Evolutionary conservation across 495 filamentous ascomycete species (phyloP).

Genomic region (Aspergillus nanangensis): DNA sequence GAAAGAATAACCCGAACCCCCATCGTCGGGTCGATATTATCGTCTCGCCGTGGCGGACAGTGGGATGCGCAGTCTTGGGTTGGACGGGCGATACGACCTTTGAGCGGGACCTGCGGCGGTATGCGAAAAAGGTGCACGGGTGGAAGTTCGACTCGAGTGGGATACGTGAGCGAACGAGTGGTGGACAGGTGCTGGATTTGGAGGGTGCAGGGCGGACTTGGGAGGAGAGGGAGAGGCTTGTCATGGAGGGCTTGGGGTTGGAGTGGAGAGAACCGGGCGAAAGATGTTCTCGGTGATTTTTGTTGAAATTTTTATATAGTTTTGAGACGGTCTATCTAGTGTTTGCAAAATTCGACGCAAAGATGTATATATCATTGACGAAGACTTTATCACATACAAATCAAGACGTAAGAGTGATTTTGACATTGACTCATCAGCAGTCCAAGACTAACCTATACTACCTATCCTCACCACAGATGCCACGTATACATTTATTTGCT

Average conservation of each 20-base stretch:
- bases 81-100: conserved; percentile 92
- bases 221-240: conserved; percentile 70
- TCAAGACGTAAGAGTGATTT: no score
- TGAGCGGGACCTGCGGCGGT: conserved; percentile 77
- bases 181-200: conserved; percentile 61
- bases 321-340: no score
- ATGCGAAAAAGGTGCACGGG: conserved; percentile 64
- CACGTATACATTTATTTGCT: no score
- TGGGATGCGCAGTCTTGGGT: conserved; percentile 81
- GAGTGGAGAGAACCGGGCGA: conserved; percentile 68
- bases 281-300: conserved; percentile 66
- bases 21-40: conserved; percentile 94
- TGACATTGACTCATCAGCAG: no score
- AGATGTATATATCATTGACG: no score
- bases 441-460: no score
- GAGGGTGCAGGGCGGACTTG: conserved; percentile 50
- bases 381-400: no score
- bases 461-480: no score
- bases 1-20: conserved; percentile 51
- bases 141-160: conserved; percentile 94
- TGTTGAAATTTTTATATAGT: no score
- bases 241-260: conserved; percentile 77
- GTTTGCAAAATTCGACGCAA: no score
- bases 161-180: conserved; percentile 60
- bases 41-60: conserved; percentile 79